Percentiles rank a stretch among this genome's conserved stretches.
These are phyloP conservation scores for Colletotrichum chrysophilum DNA, from an alignment of 2,329 filamentous ascomycete genomes.

Conservation along the genomic window DNA sequence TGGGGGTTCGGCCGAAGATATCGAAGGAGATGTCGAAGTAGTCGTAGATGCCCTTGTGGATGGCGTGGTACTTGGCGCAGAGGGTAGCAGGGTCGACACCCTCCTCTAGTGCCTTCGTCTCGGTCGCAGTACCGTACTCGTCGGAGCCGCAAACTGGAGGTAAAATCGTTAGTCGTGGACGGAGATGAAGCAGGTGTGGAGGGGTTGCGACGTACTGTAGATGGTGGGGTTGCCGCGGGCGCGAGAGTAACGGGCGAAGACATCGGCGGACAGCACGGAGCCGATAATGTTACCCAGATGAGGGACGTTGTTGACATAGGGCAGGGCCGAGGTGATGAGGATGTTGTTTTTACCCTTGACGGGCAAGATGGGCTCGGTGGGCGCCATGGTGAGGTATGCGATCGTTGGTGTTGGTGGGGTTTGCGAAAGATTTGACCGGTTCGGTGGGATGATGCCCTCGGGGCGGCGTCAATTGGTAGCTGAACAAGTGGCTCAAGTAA, in stretches of 20 bases:
- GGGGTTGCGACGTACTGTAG: conserved; percentile 49
- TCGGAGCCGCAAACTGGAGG: conserved; percentile 57
- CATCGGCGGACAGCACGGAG: conserved; percentile 86
- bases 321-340: conserved; percentile 89
- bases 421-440: neutral
- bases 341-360: conserved; percentile 81
- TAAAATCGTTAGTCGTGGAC: neutral
- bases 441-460: neutral
- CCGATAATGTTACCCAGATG: conserved; percentile 91
- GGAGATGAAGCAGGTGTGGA: neutral
- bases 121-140: conserved; percentile 95
- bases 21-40: conserved; percentile 98
- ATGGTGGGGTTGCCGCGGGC: conserved; percentile 80
- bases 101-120: conserved; percentile 93
- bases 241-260: conserved; percentile 83
- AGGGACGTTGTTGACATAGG: conserved; percentile 76
- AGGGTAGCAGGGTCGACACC: conserved; percentile 81
- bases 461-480: neutral
- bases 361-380: conserved; percentile 59
- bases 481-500: neutral
- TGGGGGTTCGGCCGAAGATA: conserved; percentile 92
- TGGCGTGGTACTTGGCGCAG: conserved; percentile 89
- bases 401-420: neutral
- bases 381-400: conserved; percentile 10
- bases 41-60: conserved; percentile 90